phyloP scores from a whole-genome alignment of 768 basidiomycete species.

The Agrocybe pediades region DNA sequence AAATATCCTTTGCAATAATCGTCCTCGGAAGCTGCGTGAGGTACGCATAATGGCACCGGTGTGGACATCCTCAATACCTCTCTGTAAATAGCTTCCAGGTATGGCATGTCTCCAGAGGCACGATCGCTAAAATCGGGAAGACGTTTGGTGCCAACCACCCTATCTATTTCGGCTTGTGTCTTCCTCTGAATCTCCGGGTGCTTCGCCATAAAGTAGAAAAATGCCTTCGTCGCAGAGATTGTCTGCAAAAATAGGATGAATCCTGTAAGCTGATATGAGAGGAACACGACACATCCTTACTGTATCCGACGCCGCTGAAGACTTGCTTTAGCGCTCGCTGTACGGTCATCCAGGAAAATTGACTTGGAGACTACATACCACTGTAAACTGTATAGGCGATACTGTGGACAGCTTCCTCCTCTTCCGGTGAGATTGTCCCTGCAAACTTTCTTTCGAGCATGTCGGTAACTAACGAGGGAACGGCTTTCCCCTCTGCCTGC shows the following conservation, averaged over 20 bases:
- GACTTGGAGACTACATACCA: slow-evolving; percentile 8
- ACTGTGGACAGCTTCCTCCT: slow-evolving; percentile 10
- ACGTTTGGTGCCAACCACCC: slow-evolving; percentile 32
- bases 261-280: neutral
- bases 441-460: slow-evolving; percentile 16
- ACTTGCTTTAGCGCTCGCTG: neutral
- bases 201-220: slow-evolving; percentile 40
- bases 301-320: slow-evolving; percentile 11
- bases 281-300: neutral
- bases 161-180: slow-evolving; percentile 45
- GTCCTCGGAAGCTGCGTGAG: slow-evolving; percentile 33
- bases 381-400: slow-evolving; percentile 17
- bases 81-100: slow-evolving; percentile 19
- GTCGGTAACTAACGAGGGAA: slow-evolving; percentile 12
- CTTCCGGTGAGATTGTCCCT: slow-evolving; percentile 7
- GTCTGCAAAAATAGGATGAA: slow-evolving; percentile 20
- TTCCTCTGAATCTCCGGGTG: slow-evolving; percentile 35
- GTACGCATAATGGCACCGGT: slow-evolving; percentile 20
- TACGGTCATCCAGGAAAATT: too few relatives aligned
- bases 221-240: slow-evolving; percentile 28
- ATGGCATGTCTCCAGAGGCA: slow-evolving; percentile 33
- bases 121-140: slow-evolving; percentile 33
- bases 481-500: slow-evolving; percentile 13
- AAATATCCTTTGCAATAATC: slow-evolving; percentile 40
- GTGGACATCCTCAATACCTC: slow-evolving; percentile 9